Evolutionary conservation across 768 basidiomycete species (phyloP).

Genomic region (Amanita jacksonii): DNA sequence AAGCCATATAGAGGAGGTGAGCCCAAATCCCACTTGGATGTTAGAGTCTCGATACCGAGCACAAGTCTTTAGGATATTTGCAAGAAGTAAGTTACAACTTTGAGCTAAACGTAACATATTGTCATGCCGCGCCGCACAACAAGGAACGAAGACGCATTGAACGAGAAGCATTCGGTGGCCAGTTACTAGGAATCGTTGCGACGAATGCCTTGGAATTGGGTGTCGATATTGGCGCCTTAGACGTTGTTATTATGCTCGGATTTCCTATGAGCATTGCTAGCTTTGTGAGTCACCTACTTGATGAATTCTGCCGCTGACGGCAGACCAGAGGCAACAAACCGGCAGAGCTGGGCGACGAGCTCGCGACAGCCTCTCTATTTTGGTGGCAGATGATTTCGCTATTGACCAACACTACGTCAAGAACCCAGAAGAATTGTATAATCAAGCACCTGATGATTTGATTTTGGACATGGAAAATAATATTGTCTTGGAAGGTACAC

Average conservation of each 20-base stretch:
- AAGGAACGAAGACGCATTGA: constrained; percentile 82
- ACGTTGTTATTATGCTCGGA: constrained; percentile 83
- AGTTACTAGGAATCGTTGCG: constrained; percentile 76
- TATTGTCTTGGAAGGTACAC: constrained; percentile 55
- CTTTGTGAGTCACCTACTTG: constrained; percentile 40
- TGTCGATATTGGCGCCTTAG: constrained; percentile 83
- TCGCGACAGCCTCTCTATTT: constrained; percentile 68
- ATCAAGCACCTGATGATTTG: constrained; percentile 50
- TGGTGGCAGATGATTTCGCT: constrained; percentile 59
- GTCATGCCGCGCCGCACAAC: neutral
- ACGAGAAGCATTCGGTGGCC: constrained; percentile 76
- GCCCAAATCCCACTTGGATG: constrained; percentile 8
- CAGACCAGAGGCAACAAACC: constrained; percentile 70
- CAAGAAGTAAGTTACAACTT: constrained; percentile 36
- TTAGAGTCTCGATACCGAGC: neutral
- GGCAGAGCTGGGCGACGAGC: constrained; percentile 79
- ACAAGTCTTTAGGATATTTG: constrained; percentile 48
- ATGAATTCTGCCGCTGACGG: neutral
- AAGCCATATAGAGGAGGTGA: constrained; percentile 80
- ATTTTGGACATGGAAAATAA: constrained; percentile 65
- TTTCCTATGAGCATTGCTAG: constrained; percentile 77
- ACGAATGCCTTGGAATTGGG: constrained; percentile 89
- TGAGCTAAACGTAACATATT: neutral
- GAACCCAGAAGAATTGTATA: constrained; percentile 63
- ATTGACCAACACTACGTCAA: constrained; percentile 68